Evolutionary conservation across 495 filamentous ascomycete species (phyloP).

Genomic region (Penicillium lividum): DNA sequence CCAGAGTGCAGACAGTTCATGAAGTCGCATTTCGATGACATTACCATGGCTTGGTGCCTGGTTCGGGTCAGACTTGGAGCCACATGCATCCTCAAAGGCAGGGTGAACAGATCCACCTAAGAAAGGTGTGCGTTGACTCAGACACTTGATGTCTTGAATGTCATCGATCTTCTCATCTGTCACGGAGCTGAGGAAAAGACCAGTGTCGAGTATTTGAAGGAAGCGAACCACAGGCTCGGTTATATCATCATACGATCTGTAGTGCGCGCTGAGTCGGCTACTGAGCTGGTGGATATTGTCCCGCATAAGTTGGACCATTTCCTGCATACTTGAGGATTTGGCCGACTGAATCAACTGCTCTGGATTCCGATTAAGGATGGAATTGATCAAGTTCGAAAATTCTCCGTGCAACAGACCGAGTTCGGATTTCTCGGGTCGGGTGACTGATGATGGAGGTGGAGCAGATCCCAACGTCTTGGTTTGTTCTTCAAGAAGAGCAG

Average conservation of each 20-base stretch:
- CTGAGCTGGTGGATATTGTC: constrained; percentile 72
- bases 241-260: constrained; percentile 81
- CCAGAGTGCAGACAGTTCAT: constrained; percentile 43
- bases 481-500: constrained; percentile 58
- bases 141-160: constrained; percentile 31
- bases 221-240: constrained; percentile 77
- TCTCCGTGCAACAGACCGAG: constrained; percentile 76
- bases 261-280: constrained; percentile 62
- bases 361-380: constrained; percentile 59
- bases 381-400: constrained; percentile 71
- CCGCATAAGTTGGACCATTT: constrained; percentile 57
- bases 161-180: constrained; percentile 23
- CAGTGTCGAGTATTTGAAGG: constrained; percentile 75
- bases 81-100: constrained; percentile 11
- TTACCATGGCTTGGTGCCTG: constrained; percentile 30
- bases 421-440: constrained; percentile 66
- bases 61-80: neutral
- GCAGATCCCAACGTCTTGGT: constrained; percentile 62
- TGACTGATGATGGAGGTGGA: constrained; percentile 64
- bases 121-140: constrained; percentile 63
- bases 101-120: constrained; percentile 51
- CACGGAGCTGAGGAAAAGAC: constrained; percentile 60
- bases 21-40: constrained; percentile 46
- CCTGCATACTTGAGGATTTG: constrained; percentile 22
- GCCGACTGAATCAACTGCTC: constrained; percentile 37